Percentiles rank a stretch among this genome's conserved stretches.
Conservation (phyloP, 257 asterid species). For the Solanum clarkiae region DNA sequence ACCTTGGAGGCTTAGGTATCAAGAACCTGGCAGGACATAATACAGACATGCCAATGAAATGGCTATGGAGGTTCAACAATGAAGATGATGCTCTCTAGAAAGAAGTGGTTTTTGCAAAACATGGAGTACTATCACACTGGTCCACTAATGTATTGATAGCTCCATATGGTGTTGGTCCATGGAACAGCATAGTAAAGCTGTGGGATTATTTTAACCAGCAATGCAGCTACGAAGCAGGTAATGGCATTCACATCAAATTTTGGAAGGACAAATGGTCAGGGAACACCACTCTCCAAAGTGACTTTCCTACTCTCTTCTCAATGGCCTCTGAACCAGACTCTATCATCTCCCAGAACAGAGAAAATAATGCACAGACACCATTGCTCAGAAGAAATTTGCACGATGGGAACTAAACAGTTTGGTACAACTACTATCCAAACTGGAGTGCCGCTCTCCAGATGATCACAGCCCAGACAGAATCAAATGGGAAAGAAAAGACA, state of each 20-base stretch:
- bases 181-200: background rate
- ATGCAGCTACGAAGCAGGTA: background rate
- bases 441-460: background rate
- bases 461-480: background rate
- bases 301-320: background rate
- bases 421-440: background rate
- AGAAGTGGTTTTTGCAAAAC: background rate
- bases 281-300: background rate
- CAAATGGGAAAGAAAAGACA: background rate
- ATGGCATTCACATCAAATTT: background rate
- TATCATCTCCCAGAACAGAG: background rate
- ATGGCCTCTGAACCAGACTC: background rate
- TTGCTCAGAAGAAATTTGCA: too few relatives aligned
- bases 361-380: too few relatives aligned
- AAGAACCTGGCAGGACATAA: background rate
- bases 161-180: background rate
- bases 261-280: background rate
- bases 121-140: background rate
- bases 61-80: background rate
- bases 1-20: background rate
- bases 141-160: background rate
- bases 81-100: background rate
- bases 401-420: background rate
- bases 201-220: background rate
- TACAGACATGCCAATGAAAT: background rate